Base-by-base conservation (phyloP, 2,329 filamentous ascomycete genomes). In the Xylaria sp. region DNA sequence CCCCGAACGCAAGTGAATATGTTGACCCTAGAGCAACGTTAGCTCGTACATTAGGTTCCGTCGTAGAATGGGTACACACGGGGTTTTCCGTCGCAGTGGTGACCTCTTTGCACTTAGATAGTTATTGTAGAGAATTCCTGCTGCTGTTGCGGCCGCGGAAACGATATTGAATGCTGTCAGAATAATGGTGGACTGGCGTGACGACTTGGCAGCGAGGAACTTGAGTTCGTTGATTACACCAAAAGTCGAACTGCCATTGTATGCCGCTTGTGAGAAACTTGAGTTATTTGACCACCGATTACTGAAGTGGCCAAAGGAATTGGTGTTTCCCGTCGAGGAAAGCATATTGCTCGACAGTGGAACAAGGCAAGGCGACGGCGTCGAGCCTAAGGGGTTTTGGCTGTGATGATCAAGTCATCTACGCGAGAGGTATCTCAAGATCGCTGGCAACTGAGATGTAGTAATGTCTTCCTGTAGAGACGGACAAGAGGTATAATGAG, bases 171-270 rank as follows among this genome's bases (percentile, higher is more conserved):
- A 90, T 64, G 83, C 80, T 43, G 88, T 86, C 64, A 91, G 82
- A 68, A 90, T 88, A 65, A 90, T 86, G 52, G 87, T 88, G 28
- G 88, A 89, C 20, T 86, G 89, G 72, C 89, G 83, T 74, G 89
- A 83, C 41, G 88, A 89, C 74, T 85, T 88, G 70, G 84, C 84
- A 18, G 84, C 82, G 36, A 83, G 83, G 71, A 88, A 86, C 67
- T 80, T 82, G 72, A 88, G 82, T 71, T 86, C 77, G 74, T 86
- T 85, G 73, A 86, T 83, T 70, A 86, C 78, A 48, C 82, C 78
- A 48, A 82, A 81, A 6, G 84, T 83, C 39, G 80, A 79, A 75
- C 85, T 87, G 62, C 69, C 73, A 75, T 75, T 73, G 64, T 60
- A 74, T 54, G 76, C 73, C 51, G 76, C 75, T 63, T 77, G 74